Evolutionary conservation across 179 eudicot genomes (phyloP).

Genomic region (Beta macrorhiza): DNA sequence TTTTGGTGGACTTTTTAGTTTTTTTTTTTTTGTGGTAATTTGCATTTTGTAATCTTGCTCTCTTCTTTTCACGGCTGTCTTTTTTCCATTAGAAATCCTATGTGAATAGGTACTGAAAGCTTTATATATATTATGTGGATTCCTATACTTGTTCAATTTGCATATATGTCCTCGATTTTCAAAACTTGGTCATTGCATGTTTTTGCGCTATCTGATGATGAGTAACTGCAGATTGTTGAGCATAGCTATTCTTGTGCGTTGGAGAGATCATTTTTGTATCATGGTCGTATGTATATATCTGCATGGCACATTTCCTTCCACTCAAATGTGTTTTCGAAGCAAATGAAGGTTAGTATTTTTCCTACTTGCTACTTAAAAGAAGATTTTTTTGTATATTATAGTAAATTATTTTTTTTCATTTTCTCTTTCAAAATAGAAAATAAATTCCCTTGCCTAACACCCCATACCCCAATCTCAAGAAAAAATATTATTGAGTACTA

Average conservation of each 20-base stretch:
- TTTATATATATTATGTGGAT: neutral
- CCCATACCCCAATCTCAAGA: neutral
- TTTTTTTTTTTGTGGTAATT: neutral
- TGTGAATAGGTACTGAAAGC: neutral
- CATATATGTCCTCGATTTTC: neutral
- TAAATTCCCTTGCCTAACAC: neutral
- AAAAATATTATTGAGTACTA: neutral
- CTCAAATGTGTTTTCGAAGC: constrained; percentile 89
- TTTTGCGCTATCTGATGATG: constrained; percentile 11
- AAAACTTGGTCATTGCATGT: neutral
- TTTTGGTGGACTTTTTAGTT: neutral
- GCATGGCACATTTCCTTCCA: constrained; percentile 95
- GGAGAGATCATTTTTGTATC: constrained; percentile 93
- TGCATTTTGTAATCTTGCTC: neutral
- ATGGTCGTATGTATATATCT: constrained; percentile 93
- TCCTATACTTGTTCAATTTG: neutral
- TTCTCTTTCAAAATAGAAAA: neutral
- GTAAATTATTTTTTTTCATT: neutral
- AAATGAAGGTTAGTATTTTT: constrained; percentile 69
- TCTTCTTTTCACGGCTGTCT: neutral
- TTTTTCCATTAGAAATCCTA: neutral
- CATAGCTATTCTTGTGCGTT: constrained; percentile 95
- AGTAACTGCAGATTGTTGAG: constrained; percentile 60
- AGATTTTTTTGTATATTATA: neutral
- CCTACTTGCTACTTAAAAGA: neutral